Conservation (phyloP, 352 stramenopile genomes). For the Peronospora destructor region DNA sequence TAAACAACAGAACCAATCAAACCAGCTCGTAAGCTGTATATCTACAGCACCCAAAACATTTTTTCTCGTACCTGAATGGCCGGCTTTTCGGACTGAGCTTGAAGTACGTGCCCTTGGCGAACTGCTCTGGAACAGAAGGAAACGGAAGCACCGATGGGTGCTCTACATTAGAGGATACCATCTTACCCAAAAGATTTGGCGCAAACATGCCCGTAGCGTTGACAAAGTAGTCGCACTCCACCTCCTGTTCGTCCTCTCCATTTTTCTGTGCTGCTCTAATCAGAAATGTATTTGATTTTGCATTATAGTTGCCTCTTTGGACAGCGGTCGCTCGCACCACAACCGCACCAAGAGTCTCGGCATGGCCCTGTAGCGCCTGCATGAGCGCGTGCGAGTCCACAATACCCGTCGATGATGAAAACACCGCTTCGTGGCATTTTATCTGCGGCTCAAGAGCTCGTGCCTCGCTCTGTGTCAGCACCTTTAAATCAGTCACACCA, state of each 20-base stretch:
- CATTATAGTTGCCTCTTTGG: slow-evolving; percentile 28
- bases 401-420: slow-evolving; percentile 93
- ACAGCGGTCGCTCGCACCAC: slow-evolving; percentile 75
- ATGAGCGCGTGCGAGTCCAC: slow-evolving; percentile 91
- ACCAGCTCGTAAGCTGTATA: background rate
- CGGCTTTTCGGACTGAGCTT: slow-evolving; percentile 44
- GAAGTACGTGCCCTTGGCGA: slow-evolving; percentile 97
- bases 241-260: slow-evolving; percentile 38
- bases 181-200: slow-evolving; percentile 32
- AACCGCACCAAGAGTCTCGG: slow-evolving; percentile 79
- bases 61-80: slow-evolving; percentile 46
- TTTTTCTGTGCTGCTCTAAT: slow-evolving; percentile 34
- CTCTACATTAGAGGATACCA: slow-evolving; percentile 10
- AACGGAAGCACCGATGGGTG: background rate
- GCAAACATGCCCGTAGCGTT: slow-evolving; percentile 89
- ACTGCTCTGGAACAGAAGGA: slow-evolving; percentile 51
- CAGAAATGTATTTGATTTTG: slow-evolving; percentile 27
- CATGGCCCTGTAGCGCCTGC: slow-evolving; percentile 86
- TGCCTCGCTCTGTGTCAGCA: slow-evolving; percentile 42
- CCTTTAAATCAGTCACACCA: slow-evolving; percentile 46
- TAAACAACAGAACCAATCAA: slow-evolving; percentile 8
- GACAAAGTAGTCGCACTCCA: slow-evolving; percentile 89
- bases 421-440: slow-evolving; percentile 66
- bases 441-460: slow-evolving; percentile 48
- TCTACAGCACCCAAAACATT: background rate